Evolutionary conservation across 108 stramenopile species (phyloP), one percentile per base, ranked within the genome.

Genomic region (Conticribra weissflogii): DNA sequence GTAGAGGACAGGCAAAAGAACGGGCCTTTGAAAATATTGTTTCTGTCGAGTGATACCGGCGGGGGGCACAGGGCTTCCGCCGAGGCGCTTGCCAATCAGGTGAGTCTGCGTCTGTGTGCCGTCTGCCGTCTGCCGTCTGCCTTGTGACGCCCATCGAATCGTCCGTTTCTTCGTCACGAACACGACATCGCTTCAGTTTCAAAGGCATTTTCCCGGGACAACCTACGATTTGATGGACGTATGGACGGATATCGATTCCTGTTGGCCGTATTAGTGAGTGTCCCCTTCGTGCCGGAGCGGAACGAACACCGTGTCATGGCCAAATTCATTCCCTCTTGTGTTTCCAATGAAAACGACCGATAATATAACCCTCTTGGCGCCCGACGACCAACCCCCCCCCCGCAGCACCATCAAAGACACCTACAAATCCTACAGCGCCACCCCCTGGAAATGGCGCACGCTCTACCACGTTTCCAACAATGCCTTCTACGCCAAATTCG

Each of bases 41-140:
- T 98, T 68, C 74, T 98, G 17, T 96, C 96, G 46, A 82, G 89
- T 29, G 98, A 98, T 82, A 98, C 98, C 0, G 98, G 98, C n/a
- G 98, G 98, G 16, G 98, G 98, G n/a, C 98, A 98, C 67, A 75
- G 97, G 51, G 98, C 98, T 16, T 95, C 94, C 14, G 95, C 98
- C 21, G 91, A 96, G 68, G 88, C 96, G 15, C 81, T 98, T n/a
- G 93, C 88, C 17, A 89, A 86, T 50, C 88, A 41, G 5, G 36
- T 41, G 36, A 41, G 36, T 41, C 12, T 12, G 36, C 12, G 5
- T 41, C 12, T 41, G 12, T 41, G 5, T 41, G 8, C 12, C 29
- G 24, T 28, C 29, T 28, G 28, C 18, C n/a, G 61, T 7, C 18
- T 34, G 7, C 3, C 15, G 12, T 62, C 46, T 31, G 8, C 15